Evolutionary conservation across 805 yeast species (phyloP), one percentile per base, ranked within the genome.

Genomic region (Zygosaccharomyces bailii): DNA sequence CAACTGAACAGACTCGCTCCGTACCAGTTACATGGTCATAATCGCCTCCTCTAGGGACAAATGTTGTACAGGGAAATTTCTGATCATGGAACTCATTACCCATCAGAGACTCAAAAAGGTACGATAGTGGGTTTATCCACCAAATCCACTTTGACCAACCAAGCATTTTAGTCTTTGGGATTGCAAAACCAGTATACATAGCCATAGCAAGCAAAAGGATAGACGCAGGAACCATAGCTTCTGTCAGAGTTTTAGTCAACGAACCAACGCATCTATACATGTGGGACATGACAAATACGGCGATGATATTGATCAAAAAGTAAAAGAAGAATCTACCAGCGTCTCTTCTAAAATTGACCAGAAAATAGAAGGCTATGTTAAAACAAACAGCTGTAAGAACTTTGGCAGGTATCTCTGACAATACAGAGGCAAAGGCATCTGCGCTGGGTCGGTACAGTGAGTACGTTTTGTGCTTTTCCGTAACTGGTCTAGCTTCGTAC

Each of bases 91-190:
- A 80, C 57, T 80, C 84, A 53, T 79, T 79, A 1, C 73, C 68
- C 72, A 80, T 70, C 57, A 79, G 59, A 1, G 83, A 67, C 60
- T 80, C 84, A 55, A 79, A 79, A 16, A 73, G 68, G 54, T 79
- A 80, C 5, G 75, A 77, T 40, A 79, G 61, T 1, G 85, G 85
- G 51, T 80, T 71, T 33, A 80, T 52, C 53, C 76, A 80, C 60
- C 76, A 75, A 48, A 80, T 77, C 84, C 84, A 80, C 52, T 79
- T 69, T 27, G 79, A 74, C 85, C 85, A 80, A n/a, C 83, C 80
- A 50, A 72, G 69, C 78, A 79, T 77, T 39, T 70, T 59, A 6
- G 73, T 71, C 29, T 74, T 71, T 21, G 84, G 84, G 46, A 79
- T 65, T 16, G 74, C 78, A 65, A 79, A 80, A 33, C 84, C 84